Conservation (phyloP, 2,329 filamentous ascomycete genomes). For the Penicillium sp. region DNA sequence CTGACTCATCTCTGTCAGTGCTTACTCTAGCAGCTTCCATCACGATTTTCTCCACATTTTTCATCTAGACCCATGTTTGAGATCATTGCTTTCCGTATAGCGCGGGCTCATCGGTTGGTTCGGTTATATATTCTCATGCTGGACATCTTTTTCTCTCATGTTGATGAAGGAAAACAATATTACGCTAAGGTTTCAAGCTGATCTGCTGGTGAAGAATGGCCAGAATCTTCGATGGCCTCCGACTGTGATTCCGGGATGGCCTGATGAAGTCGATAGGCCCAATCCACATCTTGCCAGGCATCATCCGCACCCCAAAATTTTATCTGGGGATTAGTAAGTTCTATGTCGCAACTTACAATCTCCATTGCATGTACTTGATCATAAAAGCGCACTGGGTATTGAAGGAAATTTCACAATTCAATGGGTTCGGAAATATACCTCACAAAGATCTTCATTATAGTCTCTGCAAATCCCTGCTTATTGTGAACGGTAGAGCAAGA, state of each 20-base stretch:
- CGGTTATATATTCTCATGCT: not conserved
- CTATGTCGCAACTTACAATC: not conserved
- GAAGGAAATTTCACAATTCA: not conserved
- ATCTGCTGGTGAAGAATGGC: constrained; percentile 35
- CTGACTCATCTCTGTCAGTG: constrained; percentile 26
- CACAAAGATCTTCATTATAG: not conserved
- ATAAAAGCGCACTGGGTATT: not conserved
- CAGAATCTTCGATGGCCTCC: constrained; percentile 26
- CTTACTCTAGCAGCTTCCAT: constrained; percentile 30
- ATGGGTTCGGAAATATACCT: not conserved
- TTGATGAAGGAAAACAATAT: not conserved
- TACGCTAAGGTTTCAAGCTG: constrained; percentile 21
- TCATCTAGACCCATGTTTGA: not conserved
- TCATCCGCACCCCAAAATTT: constrained; percentile 34
- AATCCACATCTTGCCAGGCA: constrained; percentile 32
- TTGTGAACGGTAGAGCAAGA: not conserved
- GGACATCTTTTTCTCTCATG: not conserved
- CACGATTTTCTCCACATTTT: not conserved
- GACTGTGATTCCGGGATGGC: constrained; percentile 33
- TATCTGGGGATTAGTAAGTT: constrained; percentile 8
- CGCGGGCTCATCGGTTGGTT: not conserved
- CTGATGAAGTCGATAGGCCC: constrained; percentile 31
- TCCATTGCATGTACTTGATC: not conserved
- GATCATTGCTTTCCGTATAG: too few species aligned
- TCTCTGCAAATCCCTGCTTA: not conserved